phyloP scores from a whole-genome alignment of 78 protist species.

The Tieghemostelium lacteum region DNA sequence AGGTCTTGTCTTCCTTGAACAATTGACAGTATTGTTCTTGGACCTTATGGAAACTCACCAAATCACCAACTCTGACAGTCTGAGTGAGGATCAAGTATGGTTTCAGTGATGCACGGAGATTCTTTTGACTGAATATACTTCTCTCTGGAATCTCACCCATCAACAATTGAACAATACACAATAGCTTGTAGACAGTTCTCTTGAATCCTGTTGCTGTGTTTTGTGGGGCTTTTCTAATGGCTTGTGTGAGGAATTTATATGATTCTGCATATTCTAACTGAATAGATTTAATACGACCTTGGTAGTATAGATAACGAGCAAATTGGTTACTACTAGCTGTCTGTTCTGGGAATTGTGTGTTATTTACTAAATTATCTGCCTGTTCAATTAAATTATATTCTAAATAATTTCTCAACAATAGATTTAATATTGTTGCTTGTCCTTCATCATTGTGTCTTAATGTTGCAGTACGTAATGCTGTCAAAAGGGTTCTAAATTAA shows the following conservation, averaged over 20 bases:
- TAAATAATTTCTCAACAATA: constrained; percentile 90
- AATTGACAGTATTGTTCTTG: constrained; percentile 55
- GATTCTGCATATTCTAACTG: constrained; percentile 95
- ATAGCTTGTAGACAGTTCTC: constrained; percentile 87
- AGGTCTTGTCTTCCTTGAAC: constrained; percentile 89
- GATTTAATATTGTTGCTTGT: constrained; percentile 90
- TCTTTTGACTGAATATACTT: constrained; percentile 81
- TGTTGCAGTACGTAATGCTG: constrained; percentile 87
- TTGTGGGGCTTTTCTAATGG: constrained; percentile 97
- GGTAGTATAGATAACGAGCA: constrained; percentile 95
- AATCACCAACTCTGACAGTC: constrained; percentile 95
- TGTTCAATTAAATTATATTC: constrained; percentile 88
- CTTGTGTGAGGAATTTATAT: constrained; percentile 78
- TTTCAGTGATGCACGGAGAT: constrained; percentile 72
- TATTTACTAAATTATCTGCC: constrained; percentile 90
- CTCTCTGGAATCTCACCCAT: constrained; percentile 97
- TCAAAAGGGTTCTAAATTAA: constrained; percentile 8
- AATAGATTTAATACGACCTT: constrained; percentile 92
- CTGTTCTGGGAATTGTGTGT: constrained; percentile 88
- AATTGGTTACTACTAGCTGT: constrained; percentile 83
- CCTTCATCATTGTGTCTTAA: constrained; percentile 89
- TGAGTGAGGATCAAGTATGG: constrained; percentile 93
- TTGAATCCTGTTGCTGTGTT: constrained; percentile 93
- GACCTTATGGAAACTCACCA: constrained; percentile 74
- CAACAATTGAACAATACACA: constrained; percentile 92